Evolutionary conservation across 179 eudicot species (phyloP).

Genomic region (Carnegiea gigantea): DNA sequence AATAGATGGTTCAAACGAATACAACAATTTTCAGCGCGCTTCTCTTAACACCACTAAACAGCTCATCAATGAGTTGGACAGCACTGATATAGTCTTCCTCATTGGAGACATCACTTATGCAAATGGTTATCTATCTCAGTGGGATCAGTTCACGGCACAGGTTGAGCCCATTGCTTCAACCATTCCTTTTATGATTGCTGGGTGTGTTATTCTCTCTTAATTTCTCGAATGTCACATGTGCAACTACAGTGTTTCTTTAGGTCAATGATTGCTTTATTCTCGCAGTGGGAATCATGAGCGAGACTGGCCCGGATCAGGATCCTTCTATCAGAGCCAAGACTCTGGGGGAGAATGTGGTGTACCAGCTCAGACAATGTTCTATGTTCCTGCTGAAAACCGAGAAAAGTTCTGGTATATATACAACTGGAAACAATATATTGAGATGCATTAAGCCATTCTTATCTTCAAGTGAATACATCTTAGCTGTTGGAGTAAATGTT

Average conservation of each 20-base stretch:
- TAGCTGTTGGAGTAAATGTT: neutral
- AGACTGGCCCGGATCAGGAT: constrained; percentile 45
- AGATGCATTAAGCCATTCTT: neutral
- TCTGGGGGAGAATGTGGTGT: constrained; percentile 60
- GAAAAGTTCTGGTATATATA: constrained; percentile 38
- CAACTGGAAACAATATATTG: neutral
- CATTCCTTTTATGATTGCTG: constrained; percentile 84
- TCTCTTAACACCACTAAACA: constrained; percentile 82
- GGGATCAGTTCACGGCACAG: constrained; percentile 93
- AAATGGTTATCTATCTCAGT: constrained; percentile 82
- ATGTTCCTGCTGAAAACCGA: constrained; percentile 42
- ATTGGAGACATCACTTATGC: constrained; percentile 85
- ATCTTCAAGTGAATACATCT: neutral
- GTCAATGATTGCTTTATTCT: neutral
- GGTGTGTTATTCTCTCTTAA: constrained; percentile 31
- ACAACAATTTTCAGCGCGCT: constrained; percentile 73
- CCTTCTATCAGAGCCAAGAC: constrained; percentile 33
- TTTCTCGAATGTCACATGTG: neutral
- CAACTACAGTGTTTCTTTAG: neutral
- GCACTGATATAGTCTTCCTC: constrained; percentile 69
- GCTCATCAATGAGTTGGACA: constrained; percentile 57
- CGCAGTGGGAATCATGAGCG: constrained; percentile 56
- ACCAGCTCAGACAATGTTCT: constrained; percentile 41
- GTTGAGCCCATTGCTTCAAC: constrained; percentile 84
- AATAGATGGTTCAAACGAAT: constrained; percentile 83